Percentiles rank a stretch among this genome's conserved stretches.
Evolutionary conservation across 306 rosid species (phyloP).

Genomic region (Boehmeria nivea): DNA sequence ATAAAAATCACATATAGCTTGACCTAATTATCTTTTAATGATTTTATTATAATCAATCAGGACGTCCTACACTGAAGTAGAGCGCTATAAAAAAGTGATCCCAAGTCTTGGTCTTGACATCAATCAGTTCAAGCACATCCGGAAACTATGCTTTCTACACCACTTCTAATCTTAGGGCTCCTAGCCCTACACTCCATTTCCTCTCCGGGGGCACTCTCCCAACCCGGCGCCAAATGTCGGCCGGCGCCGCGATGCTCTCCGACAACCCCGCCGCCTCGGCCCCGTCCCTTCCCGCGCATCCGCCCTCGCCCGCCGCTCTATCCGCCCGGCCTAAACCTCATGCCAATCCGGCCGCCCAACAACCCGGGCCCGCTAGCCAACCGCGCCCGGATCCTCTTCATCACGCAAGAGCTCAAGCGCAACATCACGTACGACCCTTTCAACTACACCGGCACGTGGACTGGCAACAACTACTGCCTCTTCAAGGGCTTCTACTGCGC

Average conservation of each 20-base stretch:
- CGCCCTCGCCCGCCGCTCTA: constrained; percentile 30
- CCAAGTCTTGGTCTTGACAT: neutral
- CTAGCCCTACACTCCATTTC: constrained; percentile 7
- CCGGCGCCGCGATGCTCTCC: constrained; percentile 7
- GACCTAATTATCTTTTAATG: no score
- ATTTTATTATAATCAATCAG: neutral
- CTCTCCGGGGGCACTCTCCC: constrained; percentile 15
- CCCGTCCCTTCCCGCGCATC: constrained; percentile 9
- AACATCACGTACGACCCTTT: constrained; percentile 40
- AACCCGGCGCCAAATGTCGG: constrained; percentile 3
- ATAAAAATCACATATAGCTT: no score
- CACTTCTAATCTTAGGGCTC: neutral
- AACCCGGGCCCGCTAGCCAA: constrained; percentile 38
- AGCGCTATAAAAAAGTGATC: neutral
- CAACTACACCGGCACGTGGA: constrained; percentile 33
- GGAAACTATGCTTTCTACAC: constrained; percentile 1
- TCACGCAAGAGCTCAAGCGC: constrained; percentile 37
- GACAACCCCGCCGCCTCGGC: constrained; percentile 11
- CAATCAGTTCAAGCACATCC: neutral
- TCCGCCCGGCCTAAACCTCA: constrained; percentile 19
- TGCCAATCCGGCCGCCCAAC: constrained; percentile 28
- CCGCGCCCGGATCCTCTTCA: constrained; percentile 30
- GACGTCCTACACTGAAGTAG: neutral
- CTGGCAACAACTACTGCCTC: constrained; percentile 35
- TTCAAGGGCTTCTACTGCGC: constrained; percentile 37